These are phyloP conservation scores for Penicillium ucsense DNA, from an alignment of 495 filamentous ascomycete species.

Conservation along the genomic window DNA sequence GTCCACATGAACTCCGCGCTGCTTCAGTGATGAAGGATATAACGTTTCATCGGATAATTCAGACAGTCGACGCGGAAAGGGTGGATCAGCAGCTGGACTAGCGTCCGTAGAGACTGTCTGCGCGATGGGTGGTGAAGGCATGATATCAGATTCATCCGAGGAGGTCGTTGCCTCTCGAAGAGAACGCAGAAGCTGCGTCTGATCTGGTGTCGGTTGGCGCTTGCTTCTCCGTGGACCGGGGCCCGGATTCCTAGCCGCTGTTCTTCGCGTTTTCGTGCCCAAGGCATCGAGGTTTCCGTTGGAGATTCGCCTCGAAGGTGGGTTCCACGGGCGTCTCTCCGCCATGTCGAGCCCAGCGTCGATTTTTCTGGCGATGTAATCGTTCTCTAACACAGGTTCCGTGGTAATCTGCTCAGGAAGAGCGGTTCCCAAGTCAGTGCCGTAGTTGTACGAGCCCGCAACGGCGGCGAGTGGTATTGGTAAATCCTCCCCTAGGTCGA, in stretches of 20 bases:
- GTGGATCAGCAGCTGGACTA: slow-evolving; percentile 17
- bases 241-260: not conserved
- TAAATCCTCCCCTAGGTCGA: not conserved
- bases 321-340: slow-evolving; percentile 10
- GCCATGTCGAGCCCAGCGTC: slow-evolving; percentile 15
- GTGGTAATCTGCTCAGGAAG: slow-evolving; percentile 16
- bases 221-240: slow-evolving; percentile 5
- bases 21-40: slow-evolving; percentile 28
- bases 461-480: slow-evolving; percentile 17
- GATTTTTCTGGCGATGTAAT: slow-evolving; percentile 17
- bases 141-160: slow-evolving; percentile 20
- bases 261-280: slow-evolving; percentile 4
- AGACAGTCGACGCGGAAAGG: slow-evolving; percentile 14
- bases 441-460: slow-evolving; percentile 25
- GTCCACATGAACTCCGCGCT: slow-evolving; percentile 6
- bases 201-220: slow-evolving; percentile 35
- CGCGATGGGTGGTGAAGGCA: slow-evolving; percentile 31
- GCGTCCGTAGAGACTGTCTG: slow-evolving; percentile 28
- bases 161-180: slow-evolving; percentile 22
- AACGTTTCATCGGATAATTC: slow-evolving; percentile 14
- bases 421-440: slow-evolving; percentile 16
- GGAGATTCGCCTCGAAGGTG: not conserved
- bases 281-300: not conserved
- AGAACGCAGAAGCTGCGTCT: slow-evolving; percentile 25
- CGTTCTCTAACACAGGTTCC: slow-evolving; percentile 12